Evolutionary conservation across 257 asterid species (phyloP), one percentile per base, ranked within the genome.

Genomic region (Echites panduratus): DNA sequence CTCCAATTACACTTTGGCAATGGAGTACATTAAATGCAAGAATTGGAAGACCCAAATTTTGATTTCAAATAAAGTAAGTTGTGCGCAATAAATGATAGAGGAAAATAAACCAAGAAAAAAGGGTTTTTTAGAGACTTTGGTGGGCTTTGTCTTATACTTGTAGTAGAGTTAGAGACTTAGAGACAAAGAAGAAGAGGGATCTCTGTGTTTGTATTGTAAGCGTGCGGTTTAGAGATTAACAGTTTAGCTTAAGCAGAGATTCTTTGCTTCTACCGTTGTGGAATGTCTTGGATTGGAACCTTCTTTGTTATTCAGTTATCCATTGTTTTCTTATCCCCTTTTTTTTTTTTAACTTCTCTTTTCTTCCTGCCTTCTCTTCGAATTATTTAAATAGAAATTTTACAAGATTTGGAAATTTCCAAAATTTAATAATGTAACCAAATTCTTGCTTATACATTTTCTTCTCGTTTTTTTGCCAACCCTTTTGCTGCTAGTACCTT

Each of bases 251-350:
- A 44, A 63, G 12, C 53, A 47, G 49, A 63, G 68, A 82, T 82
- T 76, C 82, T 77, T 74, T 79, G 54, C 80, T 71, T 76, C 76
- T 10, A 41, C 61, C 48, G 8, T 22, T 24, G 41, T 62, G 73
- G 71, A 71, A 70, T 73, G 48, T 48, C 54, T 66, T 22, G 7
- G 47, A 32, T 71, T 61, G 20, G 44, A 45, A 70, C 5, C 69
- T 69, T 32, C 20, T 6, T 45, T 50, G 1, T 5, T 41, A 4
- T 52, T 19, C 26, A 52, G 20, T 20, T n/a, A 14, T 13, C 24
- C 24, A 22, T 44, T 63, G 48, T 17, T 2, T 66, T 43, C 26
- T 22, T n/a, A 13, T 6, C 41, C 38, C 8, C 44, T 4, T n/a
- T 53, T 7, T n/a, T n/a, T 22, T 1, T n/a, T n/a, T n/a, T n/a